phyloP scores from a whole-genome alignment of 176 grass and related monocot species.

The Calamus simplicifolius region DNA sequence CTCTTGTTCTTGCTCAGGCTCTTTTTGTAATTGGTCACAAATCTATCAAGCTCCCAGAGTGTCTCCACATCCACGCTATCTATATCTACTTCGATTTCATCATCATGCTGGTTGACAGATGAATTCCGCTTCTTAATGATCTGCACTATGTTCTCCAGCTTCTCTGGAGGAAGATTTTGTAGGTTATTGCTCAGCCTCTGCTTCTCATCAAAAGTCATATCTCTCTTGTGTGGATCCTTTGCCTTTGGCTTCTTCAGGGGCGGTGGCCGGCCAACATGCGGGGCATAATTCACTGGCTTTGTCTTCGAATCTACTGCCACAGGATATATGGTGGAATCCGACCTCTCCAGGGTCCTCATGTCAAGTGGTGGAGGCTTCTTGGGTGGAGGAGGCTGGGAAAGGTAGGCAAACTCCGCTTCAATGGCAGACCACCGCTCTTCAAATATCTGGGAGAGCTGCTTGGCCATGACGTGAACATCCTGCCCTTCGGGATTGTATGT shows the following conservation, averaged over 20 bases:
- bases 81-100: slow-evolving; percentile 99
- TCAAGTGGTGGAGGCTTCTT: slow-evolving; percentile 53
- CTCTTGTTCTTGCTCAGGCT: slow-evolving; percentile 92
- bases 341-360: slow-evolving; percentile 57
- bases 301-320: slow-evolving; percentile 37
- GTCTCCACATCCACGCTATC: slow-evolving; percentile 96
- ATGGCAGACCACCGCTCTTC: slow-evolving; percentile 73
- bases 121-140: slow-evolving; percentile 93
- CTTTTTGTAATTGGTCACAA: slow-evolving; percentile 95
- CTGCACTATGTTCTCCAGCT: slow-evolving; percentile 73
- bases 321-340: slow-evolving; percentile 42
- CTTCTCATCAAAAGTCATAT: slow-evolving; percentile 80
- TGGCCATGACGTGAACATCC: slow-evolving; percentile 92
- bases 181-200: slow-evolving; percentile 9
- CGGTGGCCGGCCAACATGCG: slow-evolving; percentile 31
- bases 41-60: slow-evolving; percentile 94
- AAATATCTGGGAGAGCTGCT: slow-evolving; percentile 62
- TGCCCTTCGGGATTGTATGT: slow-evolving; percentile 91
- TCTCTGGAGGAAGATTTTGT: slow-evolving; percentile 33
- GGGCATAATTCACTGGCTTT: slow-evolving; percentile 16
- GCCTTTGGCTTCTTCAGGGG: slow-evolving; percentile 91
- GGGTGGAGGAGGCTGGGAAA: slow-evolving; percentile 25
- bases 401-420: slow-evolving; percentile 59
- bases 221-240: slow-evolving; percentile 87
- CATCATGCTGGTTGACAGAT: slow-evolving; percentile 77